Base-by-base conservation (phyloP, 139 green algal species). In the Picochlorum sp. region DNA sequence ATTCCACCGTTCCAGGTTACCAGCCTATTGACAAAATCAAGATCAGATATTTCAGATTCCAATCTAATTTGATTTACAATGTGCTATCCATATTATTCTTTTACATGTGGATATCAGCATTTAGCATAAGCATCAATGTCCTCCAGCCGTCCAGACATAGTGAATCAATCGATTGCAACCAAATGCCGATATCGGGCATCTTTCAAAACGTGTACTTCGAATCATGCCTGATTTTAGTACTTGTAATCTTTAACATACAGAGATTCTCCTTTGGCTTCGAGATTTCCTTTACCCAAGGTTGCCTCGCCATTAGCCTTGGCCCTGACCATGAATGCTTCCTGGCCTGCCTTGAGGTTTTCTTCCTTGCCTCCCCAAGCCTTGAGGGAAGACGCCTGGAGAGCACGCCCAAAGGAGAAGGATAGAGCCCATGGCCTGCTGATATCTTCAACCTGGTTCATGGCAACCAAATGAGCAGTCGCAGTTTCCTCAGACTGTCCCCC, bases 381-480 rank as follows among this genome's bases (percentile, higher is more conserved):
- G 33, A 91, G 72, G 1, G 75, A 70, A 7, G 69, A 80, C 16
- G 57, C 62, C 59, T 73, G 66, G 49, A 96, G 73, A 25, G 88
- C 88, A 54, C 85, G 77, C 32, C 80, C 85, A 59, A 88, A 95
- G 14, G 78, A 90, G 74, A 95, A 96, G 24, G 85, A 88, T 28
- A 96, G 70, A 33, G 76, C 68, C 89, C 89, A 96, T 24, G 89
- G 89, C 22, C 78, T 69, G 57, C 80, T 67, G 22, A 82, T 69
- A 61, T 40, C 40, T 25, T 50, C n/a, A 7, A 73, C 22, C 54
- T 64, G 57, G 65, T 81, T 81, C 74, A 81, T 81, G 40, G 74
- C 74, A n/a, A 60, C 37, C 68, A 97, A 71, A 77, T 95, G 84
- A 36, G 80, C 53, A 8, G 87, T 89, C n/a, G 81, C 76, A 50